A percentile compares a stretch with the other conserved stretches of the same genome.
Evolutionary conservation across 208 protist genomes (phyloP).

Genomic region (Trypanosoma brucei): DNA sequence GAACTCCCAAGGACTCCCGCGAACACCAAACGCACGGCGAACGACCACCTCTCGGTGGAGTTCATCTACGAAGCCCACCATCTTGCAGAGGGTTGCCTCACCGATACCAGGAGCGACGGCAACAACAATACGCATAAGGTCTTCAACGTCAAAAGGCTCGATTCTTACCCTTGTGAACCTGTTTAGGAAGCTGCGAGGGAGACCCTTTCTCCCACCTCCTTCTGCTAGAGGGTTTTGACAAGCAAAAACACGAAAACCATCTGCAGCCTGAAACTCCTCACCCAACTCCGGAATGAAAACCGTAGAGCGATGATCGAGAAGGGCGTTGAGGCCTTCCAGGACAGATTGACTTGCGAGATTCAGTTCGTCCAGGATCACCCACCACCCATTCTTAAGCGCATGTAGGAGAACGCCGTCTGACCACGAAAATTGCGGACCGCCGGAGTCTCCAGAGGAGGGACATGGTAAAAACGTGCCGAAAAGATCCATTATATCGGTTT

Average conservation of each 20-base stretch:
- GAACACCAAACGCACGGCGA: conserved; percentile 67
- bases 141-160: conserved; percentile 79
- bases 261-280: conserved; percentile 77
- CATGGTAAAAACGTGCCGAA: conserved; percentile 89
- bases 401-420: conserved; percentile 97
- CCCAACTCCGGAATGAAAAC: conserved; percentile 93
- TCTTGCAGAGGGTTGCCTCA: conserved; percentile 55
- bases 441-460: conserved; percentile 21
- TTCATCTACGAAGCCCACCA: conserved; percentile 94
- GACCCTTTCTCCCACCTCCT: conserved; percentile 98
- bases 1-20: conserved; percentile 98
- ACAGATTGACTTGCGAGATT: conserved; percentile 99
- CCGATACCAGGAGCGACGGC: conserved; percentile 79
- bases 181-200: conserved; percentile 99
- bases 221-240: conserved; percentile 98
- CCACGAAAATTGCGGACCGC: conserved; percentile 94
- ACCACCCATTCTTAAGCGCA: conserved; percentile 94
- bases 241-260: conserved; percentile 98
- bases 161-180: conserved; percentile 98
- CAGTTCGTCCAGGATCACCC: conserved; percentile 99
- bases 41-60: conserved; percentile 92
- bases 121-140: conserved; percentile 85
- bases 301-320: conserved; percentile 98
- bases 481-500: conserved; percentile 99
- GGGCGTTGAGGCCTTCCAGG: conserved; percentile 99